phyloP scores from a whole-genome alignment of 2,329 filamentous ascomycete genomes.

The Penicillium sp. region DNA sequence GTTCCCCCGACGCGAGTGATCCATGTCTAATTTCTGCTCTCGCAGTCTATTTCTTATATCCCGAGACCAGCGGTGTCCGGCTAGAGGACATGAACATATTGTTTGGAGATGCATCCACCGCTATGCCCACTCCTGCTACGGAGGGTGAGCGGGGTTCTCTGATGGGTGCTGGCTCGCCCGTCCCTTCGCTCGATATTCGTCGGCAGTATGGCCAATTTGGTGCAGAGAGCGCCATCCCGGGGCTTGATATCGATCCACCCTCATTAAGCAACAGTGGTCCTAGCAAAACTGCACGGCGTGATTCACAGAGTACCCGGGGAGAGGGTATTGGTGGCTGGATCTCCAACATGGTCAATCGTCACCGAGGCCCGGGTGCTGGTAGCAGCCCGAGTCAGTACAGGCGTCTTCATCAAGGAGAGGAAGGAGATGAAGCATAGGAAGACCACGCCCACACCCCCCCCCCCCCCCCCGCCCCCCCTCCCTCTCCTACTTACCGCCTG shows the following conservation, averaged over 20 bases:
- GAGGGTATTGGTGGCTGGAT: slow-evolving; percentile 70
- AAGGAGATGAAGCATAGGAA: slow-evolving; percentile 24
- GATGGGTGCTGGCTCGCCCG: slow-evolving; percentile 73
- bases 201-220: slow-evolving; percentile 47
- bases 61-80: slow-evolving; percentile 91
- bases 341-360: slow-evolving; percentile 60
- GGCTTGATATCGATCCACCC: slow-evolving; percentile 78
- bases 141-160: slow-evolving; percentile 79
- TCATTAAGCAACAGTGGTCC: slow-evolving; percentile 53
- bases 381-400: slow-evolving; percentile 44
- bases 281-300: slow-evolving; percentile 47
- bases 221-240: slow-evolving; percentile 69
- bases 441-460: not conserved
- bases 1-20: not conserved
- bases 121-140: slow-evolving; percentile 74
- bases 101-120: slow-evolving; percentile 88
- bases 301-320: slow-evolving; percentile 31
- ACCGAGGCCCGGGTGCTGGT: slow-evolving; percentile 41
- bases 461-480: not conserved
- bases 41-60: slow-evolving; percentile 93
- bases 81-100: slow-evolving; percentile 95
- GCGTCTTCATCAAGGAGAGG: slow-evolving; percentile 48
- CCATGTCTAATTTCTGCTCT: slow-evolving; percentile 4
- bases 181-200: slow-evolving; percentile 72
- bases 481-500: not conserved